These are phyloP conservation scores for Syncephalastrum racemosum DNA, from an alignment of 371 early-diverging fungal genomes.

Conservation along the genomic window DNA sequence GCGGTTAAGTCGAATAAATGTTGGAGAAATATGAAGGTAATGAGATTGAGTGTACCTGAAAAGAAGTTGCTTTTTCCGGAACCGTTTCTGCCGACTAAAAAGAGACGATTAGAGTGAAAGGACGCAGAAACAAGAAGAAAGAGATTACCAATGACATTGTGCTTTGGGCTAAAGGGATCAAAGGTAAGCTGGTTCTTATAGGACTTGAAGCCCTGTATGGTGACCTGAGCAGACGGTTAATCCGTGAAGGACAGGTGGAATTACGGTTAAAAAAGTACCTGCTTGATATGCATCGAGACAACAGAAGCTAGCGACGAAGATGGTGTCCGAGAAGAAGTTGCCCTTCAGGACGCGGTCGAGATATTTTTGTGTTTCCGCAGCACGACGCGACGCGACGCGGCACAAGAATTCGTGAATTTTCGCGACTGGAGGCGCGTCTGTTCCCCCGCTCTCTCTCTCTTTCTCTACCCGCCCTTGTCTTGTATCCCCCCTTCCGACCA, in stretches of 20 bases:
- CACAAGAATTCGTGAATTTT: too few species aligned
- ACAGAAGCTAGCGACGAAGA: too few species aligned
- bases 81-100: constrained; percentile 98
- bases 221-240: constrained; percentile 56
- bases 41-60: constrained; percentile 54
- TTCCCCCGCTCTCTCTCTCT: too few species aligned
- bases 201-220: constrained; percentile 98
- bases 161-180: constrained; percentile 89
- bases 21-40: not conserved
- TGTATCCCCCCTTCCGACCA: too few species aligned
- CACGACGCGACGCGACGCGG: too few species aligned
- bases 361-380: too few species aligned
- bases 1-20: not conserved
- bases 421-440: too few species aligned
- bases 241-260: not conserved
- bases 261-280: not conserved
- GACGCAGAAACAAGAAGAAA: not conserved
- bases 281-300: constrained; percentile 6
- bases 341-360: too few species aligned
- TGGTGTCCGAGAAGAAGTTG: too few species aligned
- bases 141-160: constrained; percentile 90
- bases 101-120: not conserved
- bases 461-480: too few species aligned
- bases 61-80: constrained; percentile 99
- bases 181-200: constrained; percentile 94